Conservation (phyloP, 2,329 filamentous ascomycete genomes). For the Mycogone perniciosa region DNA sequence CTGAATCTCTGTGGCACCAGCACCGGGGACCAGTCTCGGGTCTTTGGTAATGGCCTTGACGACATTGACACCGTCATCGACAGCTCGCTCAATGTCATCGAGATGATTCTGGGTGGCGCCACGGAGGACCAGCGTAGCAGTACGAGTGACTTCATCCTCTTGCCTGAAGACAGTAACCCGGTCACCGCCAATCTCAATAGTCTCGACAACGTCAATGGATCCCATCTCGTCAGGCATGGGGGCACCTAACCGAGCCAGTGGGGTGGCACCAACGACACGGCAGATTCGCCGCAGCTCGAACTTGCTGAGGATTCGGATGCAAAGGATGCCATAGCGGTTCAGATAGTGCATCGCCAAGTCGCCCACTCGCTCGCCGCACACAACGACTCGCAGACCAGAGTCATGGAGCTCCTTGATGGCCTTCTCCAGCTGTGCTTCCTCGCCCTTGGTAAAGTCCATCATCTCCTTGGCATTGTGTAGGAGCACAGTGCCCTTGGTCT, state of each 20-base stretch:
- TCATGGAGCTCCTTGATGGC: constrained; percentile 94
- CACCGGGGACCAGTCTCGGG: constrained; percentile 82
- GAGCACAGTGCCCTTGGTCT: constrained; percentile 97
- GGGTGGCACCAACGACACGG: constrained; percentile 92
- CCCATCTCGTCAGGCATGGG: constrained; percentile 99
- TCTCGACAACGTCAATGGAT: constrained; percentile 88
- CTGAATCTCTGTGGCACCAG: constrained; percentile 90
- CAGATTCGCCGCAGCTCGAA: constrained; percentile 94
- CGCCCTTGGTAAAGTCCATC: constrained; percentile 96
- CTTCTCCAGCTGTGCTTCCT: constrained; percentile 85
- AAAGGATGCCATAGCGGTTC: constrained; percentile 91
- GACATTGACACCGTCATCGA: constrained; percentile 97
- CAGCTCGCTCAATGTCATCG: constrained; percentile 92
- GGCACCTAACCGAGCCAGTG: constrained; percentile 88
- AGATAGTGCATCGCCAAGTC: constrained; percentile 96
- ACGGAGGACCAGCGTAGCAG: constrained; percentile 86
- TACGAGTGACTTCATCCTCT: constrained; percentile 86
- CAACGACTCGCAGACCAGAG: constrained; percentile 82
- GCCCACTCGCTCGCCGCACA: constrained; percentile 89
- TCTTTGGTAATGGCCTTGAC: constrained; percentile 98
- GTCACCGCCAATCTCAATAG: constrained; percentile 94
- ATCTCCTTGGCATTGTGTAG: constrained; percentile 98
- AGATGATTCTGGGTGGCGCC: constrained; percentile 97
- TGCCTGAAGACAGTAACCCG: constrained; percentile 97
- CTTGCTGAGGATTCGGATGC: constrained; percentile 96